phyloP scores from a whole-genome alignment of 2,329 filamentous ascomycete species.

The Xylogone sp. region DNA sequence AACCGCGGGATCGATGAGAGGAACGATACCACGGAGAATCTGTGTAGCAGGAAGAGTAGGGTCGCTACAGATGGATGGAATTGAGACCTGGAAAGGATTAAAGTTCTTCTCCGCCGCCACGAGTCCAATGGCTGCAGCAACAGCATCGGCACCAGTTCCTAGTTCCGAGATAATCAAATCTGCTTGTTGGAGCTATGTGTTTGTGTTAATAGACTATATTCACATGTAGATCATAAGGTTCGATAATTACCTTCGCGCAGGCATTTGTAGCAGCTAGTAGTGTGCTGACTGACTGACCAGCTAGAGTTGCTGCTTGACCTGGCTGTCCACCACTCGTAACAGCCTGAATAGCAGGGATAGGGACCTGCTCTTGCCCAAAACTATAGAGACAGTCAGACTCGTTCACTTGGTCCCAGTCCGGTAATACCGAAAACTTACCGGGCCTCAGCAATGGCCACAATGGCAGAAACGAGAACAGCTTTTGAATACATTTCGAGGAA shows the following conservation, averaged over 20 bases:
- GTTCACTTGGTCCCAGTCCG: slow-evolving; percentile 17
- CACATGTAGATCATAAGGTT: too few species aligned
- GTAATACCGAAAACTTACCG: too few species aligned
- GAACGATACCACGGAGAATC: slow-evolving; percentile 62
- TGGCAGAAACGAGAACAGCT: neutral
- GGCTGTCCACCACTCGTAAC: slow-evolving; percentile 46
- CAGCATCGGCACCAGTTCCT: slow-evolving; percentile 54
- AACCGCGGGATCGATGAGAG: slow-evolving; percentile 63
- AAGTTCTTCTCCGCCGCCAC: slow-evolving; percentile 71
- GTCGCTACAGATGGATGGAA: slow-evolving; percentile 62
- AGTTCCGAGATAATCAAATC: slow-evolving; percentile 61
- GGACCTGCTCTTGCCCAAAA: slow-evolving; percentile 57
- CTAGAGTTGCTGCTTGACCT: slow-evolving; percentile 58
- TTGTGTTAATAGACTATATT: slow-evolving; percentile 7
- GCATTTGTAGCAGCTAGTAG: slow-evolving; percentile 59
- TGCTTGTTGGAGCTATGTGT: slow-evolving; percentile 51
- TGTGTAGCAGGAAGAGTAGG: slow-evolving; percentile 56
- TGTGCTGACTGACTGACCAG: slow-evolving; percentile 54
- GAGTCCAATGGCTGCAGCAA: slow-evolving; percentile 58
- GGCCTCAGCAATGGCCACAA: slow-evolving; percentile 3
- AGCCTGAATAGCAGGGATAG: slow-evolving; percentile 47
- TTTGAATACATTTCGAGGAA: slow-evolving; percentile 4
- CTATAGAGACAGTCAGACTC: slow-evolving; percentile 23
- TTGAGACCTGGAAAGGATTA: slow-evolving; percentile 59
- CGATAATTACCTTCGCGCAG: slow-evolving; percentile 50